Percentiles rank a stretch among this genome's conserved stretches.
phyloP scores from a whole-genome alignment of 1,139 yeast genomes.

The Eremothecium cymbalariae region DNA sequence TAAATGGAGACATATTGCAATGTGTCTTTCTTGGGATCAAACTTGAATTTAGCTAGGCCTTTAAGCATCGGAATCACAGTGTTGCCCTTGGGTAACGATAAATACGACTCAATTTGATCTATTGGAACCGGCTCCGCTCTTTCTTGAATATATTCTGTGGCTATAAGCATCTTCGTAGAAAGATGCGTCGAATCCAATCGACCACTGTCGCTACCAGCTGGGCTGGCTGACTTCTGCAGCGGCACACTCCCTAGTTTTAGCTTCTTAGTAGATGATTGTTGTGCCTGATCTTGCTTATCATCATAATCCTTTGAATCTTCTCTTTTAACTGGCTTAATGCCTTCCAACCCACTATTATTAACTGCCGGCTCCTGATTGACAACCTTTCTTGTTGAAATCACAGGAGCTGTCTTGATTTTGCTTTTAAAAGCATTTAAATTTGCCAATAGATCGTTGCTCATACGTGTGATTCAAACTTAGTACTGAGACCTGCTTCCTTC shows the following conservation, averaged over 20 bases:
- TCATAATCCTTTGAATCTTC: conserved; percentile 24
- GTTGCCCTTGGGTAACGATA: conserved; percentile 34
- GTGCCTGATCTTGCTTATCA: conserved; percentile 23
- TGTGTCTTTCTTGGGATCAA: conserved; percentile 50
- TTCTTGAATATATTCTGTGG: conserved; percentile 77
- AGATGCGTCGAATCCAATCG: conserved; percentile 46
- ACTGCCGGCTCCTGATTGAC: conserved; percentile 12
- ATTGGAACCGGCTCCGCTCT: conserved; percentile 60
- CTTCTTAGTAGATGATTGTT: conserved; percentile 23
- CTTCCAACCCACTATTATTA: conserved; percentile 24
- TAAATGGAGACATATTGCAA: conserved; percentile 83
- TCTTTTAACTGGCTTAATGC: conserved; percentile 13
- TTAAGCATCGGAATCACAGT: conserved; percentile 61
- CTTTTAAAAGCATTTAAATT: conserved; percentile 53
- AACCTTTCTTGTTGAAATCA: conserved; percentile 24
- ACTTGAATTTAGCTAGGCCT: conserved; percentile 67
- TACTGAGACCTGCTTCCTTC: conserved; percentile 2
- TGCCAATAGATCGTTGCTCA: conserved; percentile 34
- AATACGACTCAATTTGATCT: conserved; percentile 31
- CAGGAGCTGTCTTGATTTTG: conserved; percentile 50
- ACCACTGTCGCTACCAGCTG: conserved; percentile 22
- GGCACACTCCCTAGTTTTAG: conserved; percentile 29
- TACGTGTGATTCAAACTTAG: too few species aligned
- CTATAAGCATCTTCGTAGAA: conserved; percentile 74
- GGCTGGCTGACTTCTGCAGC: conserved; percentile 22